phyloP scores from a whole-genome alignment of 768 basidiomycete species.

The Infundibulicybe gibba region DNA sequence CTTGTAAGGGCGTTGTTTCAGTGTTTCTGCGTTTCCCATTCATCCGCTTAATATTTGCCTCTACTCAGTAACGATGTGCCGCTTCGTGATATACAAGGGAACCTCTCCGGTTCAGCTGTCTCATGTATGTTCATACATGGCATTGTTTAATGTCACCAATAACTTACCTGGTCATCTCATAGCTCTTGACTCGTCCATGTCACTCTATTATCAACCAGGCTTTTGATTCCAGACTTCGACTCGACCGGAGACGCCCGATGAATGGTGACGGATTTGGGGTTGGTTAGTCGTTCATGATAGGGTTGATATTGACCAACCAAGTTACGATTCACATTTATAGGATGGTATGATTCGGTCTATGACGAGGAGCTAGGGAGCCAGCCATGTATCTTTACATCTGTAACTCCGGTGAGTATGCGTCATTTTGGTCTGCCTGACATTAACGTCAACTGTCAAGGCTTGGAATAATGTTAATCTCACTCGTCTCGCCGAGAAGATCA shows the following conservation, averaged over 20 bases:
- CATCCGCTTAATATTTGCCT: too few species aligned
- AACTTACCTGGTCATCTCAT: conserved; percentile 5
- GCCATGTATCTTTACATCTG: conserved; percentile 94
- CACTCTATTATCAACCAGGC: conserved; percentile 98
- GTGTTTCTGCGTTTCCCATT: too few species aligned
- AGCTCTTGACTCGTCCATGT: conserved; percentile 90
- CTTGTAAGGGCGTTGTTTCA: too few species aligned
- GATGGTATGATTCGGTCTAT: conserved; percentile 90
- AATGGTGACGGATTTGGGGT: conserved; percentile 97
- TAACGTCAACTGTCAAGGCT: conserved; percentile 45
- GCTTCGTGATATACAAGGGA: conserved; percentile 94
- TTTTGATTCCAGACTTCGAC: conserved; percentile 86
- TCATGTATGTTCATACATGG: conserved; percentile 45
- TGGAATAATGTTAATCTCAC: conserved; percentile 96
- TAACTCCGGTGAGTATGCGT: conserved; percentile 69
- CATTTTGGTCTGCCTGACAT: not conserved
- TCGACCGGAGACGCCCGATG: conserved; percentile 81
- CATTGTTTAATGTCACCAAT: conserved; percentile 1
- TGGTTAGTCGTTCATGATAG: conserved; percentile 41
- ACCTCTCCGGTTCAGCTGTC: conserved; percentile 89
- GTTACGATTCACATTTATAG: conserved; percentile 29
- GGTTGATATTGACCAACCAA: not conserved
- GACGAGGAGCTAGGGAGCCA: conserved; percentile 82
- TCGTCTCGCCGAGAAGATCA: conserved; percentile 96
- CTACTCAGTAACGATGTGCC: conserved; percentile 63